These are phyloP conservation scores for Capronia coronata DNA, from an alignment of 2,329 filamentous ascomycete genomes.

Conservation along the genomic window DNA sequence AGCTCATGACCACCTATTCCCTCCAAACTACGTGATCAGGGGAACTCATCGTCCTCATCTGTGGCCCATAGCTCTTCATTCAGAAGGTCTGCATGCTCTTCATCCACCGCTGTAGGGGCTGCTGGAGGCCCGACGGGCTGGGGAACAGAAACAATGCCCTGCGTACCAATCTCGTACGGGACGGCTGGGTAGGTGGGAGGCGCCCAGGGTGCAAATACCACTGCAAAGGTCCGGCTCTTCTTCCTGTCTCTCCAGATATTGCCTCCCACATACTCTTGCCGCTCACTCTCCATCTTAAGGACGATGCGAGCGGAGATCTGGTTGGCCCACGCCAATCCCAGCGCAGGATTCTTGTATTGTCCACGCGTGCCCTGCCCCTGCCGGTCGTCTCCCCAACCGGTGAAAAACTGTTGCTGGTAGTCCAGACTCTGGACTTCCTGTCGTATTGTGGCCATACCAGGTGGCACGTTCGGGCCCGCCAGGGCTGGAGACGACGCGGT, in stretches of 20 bases:
- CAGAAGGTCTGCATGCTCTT: constrained; percentile 22
- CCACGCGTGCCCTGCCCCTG: constrained; percentile 13
- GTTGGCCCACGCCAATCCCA: constrained; percentile 86
- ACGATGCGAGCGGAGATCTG: constrained; percentile 79
- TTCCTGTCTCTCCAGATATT: constrained; percentile 18
- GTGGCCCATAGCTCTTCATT: constrained; percentile 23
- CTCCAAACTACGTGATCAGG: not conserved
- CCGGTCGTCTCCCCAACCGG: constrained; percentile 76
- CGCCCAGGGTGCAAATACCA: constrained; percentile 81
- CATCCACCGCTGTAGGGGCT: not conserved
- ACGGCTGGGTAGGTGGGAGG: constrained; percentile 15
- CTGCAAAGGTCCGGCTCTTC: constrained; percentile 70
- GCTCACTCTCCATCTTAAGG: constrained; percentile 60
- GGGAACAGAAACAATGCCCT: constrained; percentile 19
- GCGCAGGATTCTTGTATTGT: constrained; percentile 68
- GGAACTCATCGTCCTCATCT: constrained; percentile 23
- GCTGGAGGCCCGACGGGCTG: not conserved
- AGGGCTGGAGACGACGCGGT: constrained; percentile 19
- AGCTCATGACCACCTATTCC: not conserved
- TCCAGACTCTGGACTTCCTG: constrained; percentile 63
- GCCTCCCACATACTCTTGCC: constrained; percentile 33
- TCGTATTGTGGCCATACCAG: constrained; percentile 18
- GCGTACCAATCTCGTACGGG: constrained; percentile 21
- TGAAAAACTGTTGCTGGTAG: constrained; percentile 91
- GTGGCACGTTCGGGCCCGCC: not conserved